A percentile compares a stretch with the other conserved stretches of the same genome.
phyloP scores from a whole-genome alignment of 208 protist genomes.

The Crithidia fasciculata region DNA sequence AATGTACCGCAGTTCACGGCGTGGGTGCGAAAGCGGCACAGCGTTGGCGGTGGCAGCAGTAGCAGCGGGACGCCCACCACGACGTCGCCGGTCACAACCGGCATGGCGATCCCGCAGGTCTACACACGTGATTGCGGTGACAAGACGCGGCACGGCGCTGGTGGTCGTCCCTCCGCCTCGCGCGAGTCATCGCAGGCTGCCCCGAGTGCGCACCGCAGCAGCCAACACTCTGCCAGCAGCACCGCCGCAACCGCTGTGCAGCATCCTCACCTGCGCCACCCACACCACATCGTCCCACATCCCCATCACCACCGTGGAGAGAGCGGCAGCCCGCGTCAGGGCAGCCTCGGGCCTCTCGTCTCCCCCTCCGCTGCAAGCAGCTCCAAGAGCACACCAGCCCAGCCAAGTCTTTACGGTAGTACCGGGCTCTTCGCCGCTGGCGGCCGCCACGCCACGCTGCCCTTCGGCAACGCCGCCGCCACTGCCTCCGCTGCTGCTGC shows the following conservation, averaged over 20 bases:
- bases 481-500: neutral
- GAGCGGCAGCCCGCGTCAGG: neutral
- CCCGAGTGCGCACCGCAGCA: neutral
- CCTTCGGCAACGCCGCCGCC: conserved; percentile 5
- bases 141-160: neutral
- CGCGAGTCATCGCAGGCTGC: neutral
- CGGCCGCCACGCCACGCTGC: neutral
- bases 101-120: too few species aligned
- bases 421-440: conserved; percentile 9
- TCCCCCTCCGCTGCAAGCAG: conserved; percentile 3
- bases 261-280: neutral
- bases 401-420: conserved; percentile 12
- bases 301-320: neutral
- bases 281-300: neutral
- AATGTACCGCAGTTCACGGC: conserved; percentile 13
- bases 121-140: too few species aligned
- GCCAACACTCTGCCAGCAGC: neutral
- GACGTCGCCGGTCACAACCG: too few species aligned
- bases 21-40: conserved; percentile 1
- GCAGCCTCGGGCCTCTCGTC: conserved; percentile 1
- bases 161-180: neutral
- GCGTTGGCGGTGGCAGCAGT: neutral
- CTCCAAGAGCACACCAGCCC: neutral
- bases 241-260: neutral
- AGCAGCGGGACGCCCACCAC: neutral